phyloP scores from a whole-genome alignment of 2,329 filamentous ascomycete genomes.

The Cryoendolithus antarcticus region DNA sequence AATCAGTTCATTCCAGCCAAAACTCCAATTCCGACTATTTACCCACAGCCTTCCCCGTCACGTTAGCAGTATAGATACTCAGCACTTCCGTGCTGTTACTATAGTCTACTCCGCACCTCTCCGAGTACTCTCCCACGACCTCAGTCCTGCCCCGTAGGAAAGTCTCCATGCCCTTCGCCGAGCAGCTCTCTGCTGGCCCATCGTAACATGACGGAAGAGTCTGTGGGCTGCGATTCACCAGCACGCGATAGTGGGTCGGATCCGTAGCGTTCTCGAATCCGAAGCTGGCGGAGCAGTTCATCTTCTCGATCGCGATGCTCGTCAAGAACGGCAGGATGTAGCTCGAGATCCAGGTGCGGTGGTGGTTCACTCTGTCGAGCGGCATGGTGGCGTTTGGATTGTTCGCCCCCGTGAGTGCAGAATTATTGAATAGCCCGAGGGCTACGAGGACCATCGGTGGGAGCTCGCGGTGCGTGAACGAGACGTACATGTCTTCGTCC shows the following conservation, averaged over 20 bases:
- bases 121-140: constrained; percentile 31
- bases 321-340: constrained; percentile 52
- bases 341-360: constrained; percentile 51
- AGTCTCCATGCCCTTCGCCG: constrained; percentile 28
- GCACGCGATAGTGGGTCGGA: constrained; percentile 35
- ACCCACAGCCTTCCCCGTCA: constrained; percentile 7
- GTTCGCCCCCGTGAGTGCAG: constrained; percentile 39
- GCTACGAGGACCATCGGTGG: constrained; percentile 55
- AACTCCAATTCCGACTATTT: background rate
- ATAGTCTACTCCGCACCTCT: constrained; percentile 31
- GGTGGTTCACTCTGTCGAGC: constrained; percentile 47
- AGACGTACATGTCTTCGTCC: constrained; percentile 50
- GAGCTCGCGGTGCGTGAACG: constrained; percentile 58
- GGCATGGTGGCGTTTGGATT: constrained; percentile 54
- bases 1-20: no score
- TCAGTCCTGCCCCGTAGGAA: constrained; percentile 32
- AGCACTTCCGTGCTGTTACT: constrained; percentile 30
- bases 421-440: constrained; percentile 59
- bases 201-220: constrained; percentile 35
- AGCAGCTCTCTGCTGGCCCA: constrained; percentile 41
- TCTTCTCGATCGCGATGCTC: constrained; percentile 53
- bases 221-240: constrained; percentile 41
- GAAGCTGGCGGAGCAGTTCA: constrained; percentile 47
- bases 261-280: constrained; percentile 34
- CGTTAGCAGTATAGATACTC: constrained; percentile 14